Evolutionary conservation across 306 rosid genomes (phyloP).

Genomic region (Rosa lucieae): DNA sequence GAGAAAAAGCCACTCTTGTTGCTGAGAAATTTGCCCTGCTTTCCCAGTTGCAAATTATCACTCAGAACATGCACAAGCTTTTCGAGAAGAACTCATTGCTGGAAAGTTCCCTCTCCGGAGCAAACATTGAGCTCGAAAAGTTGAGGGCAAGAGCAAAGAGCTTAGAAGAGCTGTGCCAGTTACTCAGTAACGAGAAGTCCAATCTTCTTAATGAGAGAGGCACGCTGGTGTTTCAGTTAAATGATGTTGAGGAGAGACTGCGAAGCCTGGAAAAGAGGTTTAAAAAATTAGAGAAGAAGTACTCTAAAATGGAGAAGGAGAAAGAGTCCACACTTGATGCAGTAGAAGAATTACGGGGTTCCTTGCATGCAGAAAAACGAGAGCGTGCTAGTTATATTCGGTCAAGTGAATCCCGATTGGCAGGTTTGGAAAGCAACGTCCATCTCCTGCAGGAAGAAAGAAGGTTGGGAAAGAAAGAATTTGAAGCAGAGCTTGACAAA

Average conservation of each 20-base stretch:
- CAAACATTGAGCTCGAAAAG: constrained; percentile 81
- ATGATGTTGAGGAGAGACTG: constrained; percentile 65
- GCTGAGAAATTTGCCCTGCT: constrained; percentile 70
- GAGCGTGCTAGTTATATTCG: constrained; percentile 58
- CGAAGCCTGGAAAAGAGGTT: constrained; percentile 71
- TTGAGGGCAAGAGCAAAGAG: constrained; percentile 73
- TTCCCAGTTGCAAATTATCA: constrained; percentile 75
- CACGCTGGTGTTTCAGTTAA: constrained; percentile 59
- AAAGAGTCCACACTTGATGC: constrained; percentile 52
- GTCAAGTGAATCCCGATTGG: constrained; percentile 60
- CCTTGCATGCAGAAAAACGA: constrained; percentile 59
- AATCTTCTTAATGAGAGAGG: constrained; percentile 72
- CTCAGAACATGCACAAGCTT: constrained; percentile 82
- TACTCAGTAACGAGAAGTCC: constrained; percentile 66
- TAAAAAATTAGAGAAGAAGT: constrained; percentile 69
- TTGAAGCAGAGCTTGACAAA: constrained; percentile 82
- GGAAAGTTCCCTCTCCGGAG: constrained; percentile 72
- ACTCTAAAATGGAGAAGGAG: constrained; percentile 67
- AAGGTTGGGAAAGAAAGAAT: constrained; percentile 66
- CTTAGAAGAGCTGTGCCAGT: constrained; percentile 77
- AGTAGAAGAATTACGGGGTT: constrained; percentile 64
- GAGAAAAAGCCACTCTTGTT: constrained; percentile 68
- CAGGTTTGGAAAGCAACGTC: constrained; percentile 60
- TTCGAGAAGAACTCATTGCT: constrained; percentile 72
- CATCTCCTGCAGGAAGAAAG: constrained; percentile 61